Evolutionary conservation across 495 filamentous ascomycete genomes (phyloP), one percentile per base, ranked within the genome.

Genomic region (Bombardia bombarda): DNA sequence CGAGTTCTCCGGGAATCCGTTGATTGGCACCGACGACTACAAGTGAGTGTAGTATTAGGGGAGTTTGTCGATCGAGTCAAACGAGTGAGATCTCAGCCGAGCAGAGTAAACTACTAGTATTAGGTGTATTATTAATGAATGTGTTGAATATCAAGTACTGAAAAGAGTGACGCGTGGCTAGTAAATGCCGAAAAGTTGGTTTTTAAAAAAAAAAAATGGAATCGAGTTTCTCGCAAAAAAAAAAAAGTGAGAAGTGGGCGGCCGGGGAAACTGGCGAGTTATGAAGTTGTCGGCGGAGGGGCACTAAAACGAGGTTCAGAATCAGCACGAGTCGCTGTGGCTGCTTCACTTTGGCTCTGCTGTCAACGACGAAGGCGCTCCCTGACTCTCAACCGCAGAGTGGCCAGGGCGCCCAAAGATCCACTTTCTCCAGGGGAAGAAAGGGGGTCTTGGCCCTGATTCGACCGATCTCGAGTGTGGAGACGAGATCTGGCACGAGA

Each of bases 81-180:
- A 56, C 48, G 65, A 70, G 69, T 65, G 63, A 68, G 50, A 46
- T 46, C 61, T 60, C 60, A 60, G 62, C 51, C 56, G 53, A 50
- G 50, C 63, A 49, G 38, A 41, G 56, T 54, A 52, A n/a, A 28
- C 26, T 28, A 65, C 61, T 60, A 66, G 52, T 63, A 73, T 73
- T 73, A 73, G 52, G 46, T 52, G 67, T 72, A 47, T 51, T 67
- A 73, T 73, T 73, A 73, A 72, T 41, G 70, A 74, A 65, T 58
- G 70, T 72, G 68, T 40, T 67, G 66, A 68, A 69, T 51, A 63
- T 56, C 6, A 13, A 37, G 34, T 55, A 55, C 53, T 44, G 54
- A 53, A 70, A 66, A 59, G 71, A 74, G 69, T 69, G 70, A 67
- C 65, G n/a, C 42, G 59, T 66, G 65, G 55, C 58, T 65, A 58